Evolutionary conservation across 1,139 yeast species (phyloP), one percentile per base, ranked within the genome.

Genomic region (Pichia sp.): DNA sequence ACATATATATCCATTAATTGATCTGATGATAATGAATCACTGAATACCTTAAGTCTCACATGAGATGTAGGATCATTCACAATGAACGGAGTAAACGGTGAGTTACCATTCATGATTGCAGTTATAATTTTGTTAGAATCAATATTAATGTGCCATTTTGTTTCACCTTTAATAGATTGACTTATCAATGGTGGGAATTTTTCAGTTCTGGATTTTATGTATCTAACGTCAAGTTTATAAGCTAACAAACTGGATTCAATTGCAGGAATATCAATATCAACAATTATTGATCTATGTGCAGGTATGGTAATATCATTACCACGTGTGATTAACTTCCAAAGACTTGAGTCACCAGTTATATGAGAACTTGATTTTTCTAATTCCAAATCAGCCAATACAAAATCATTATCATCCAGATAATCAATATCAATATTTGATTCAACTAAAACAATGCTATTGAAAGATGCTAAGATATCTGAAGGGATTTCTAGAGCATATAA

Each of bases 21-120:
- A 43, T 62, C 67, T 8, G 53, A 46, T n/a, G 61, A 51, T 15
- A 60, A 42, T 0, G 67, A 58, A 44, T 69, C 72, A 38, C 70
- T 69, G 75, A 81, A 77, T 4, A 79, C 48, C 53, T 77, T 78
- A 22, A 79, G 53, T 53, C 70, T 70, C 39, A 77, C 54, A 36
- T 59, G 55, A 11, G 43, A 27, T 12, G 63, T 55, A 7, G 50
- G 46, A 8, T 57, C 54, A 32, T 55, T 45, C 34, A 59, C 56
- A 34, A 63, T 64, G 52, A 76, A 76, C 3, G 95, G 93, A 10
- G 86, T 77, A 61, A 73, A 90, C 1, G 96, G 96, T 0, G 95
- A 83, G 27, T 83, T 74, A n/a, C 88, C 87, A 61, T 87, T 94
- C 60, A 83, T 70, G 15, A 74, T 70, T 39, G 79, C 60, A 56